Evolutionary conservation across 2,329 filamentous ascomycete genomes (phyloP), one percentile per base, ranked within the genome.

Genomic region (Venturia carpophila): DNA sequence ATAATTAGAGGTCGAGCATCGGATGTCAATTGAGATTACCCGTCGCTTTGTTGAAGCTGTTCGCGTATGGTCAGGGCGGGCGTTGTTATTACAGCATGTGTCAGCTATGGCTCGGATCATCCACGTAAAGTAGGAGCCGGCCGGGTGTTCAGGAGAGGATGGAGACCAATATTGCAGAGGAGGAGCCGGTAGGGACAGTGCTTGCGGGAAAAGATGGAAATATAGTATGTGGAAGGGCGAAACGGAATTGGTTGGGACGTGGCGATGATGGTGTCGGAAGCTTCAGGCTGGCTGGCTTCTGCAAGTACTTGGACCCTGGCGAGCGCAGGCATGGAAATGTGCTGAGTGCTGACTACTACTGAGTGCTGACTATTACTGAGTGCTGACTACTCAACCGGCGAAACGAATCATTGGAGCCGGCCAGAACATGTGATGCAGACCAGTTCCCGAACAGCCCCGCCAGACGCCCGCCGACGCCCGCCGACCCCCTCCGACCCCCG

Each of bases 171-270:
- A 34, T 10, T 17, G 4, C 17, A 9, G 10, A 19, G 30, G 17
- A 10, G 45, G 45, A 2, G 9, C 7, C 17, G 45, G 52, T 58
- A 58, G 11, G 52, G 52, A 58, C 52, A 17, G 52, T 58, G 52
- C 52, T 58, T 17, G 52, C 27, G 37, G 27, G 52, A 10, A n/a
- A 37, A 9, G 7, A 56, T 37, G 52, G 27, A n/a, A 34, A 41
- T 56, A 13, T 56, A 58, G 10, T 9, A 58, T 58, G 1, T 49
- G 37, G 27, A 27, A 34, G 30, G n/a, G 47, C 47, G 47, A 37
- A 34, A 3, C 30, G 30, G 52, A 58, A 58, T 30, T 58, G 27
- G 52, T 58, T 58, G 52, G 52, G 52, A 58, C 52, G 15, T 37
- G 52, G 11, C 11, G 30, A 34, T 34, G 52, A 58, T 15, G 30